Conservation (phyloP, 805 yeast species). For the Henningerozyma blattae region DNA sequence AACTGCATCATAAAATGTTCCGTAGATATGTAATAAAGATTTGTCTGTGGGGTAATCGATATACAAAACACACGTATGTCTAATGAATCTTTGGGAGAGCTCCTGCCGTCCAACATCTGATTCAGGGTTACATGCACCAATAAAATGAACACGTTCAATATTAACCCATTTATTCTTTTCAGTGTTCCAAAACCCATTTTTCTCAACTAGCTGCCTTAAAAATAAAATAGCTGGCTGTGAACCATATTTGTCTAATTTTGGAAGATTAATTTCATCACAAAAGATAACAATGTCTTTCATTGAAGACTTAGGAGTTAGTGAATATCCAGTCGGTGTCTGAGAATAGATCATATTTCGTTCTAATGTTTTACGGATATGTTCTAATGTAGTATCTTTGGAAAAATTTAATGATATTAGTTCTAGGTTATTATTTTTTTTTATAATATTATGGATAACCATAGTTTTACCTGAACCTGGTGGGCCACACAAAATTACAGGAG, state of each 20-base stretch:
- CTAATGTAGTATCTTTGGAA: constrained; percentile 67
- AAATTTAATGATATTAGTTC: constrained; percentile 65
- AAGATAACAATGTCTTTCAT: constrained; percentile 72
- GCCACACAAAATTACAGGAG: constrained; percentile 69
- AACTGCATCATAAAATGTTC: constrained; percentile 41
- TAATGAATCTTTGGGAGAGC: constrained; percentile 47
- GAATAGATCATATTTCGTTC: constrained; percentile 63
- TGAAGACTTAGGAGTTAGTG: constrained; percentile 43
- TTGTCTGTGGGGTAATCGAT: constrained; percentile 64
- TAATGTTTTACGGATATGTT: constrained; percentile 45
- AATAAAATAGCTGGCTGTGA: constrained; percentile 62
- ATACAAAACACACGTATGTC: constrained; percentile 54
- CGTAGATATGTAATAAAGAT: constrained; percentile 60
- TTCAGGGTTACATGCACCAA: constrained; percentile 94
- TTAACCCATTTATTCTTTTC: constrained; percentile 53
- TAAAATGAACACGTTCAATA: constrained; percentile 56
- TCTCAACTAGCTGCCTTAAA: constrained; percentile 62
- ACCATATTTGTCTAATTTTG: constrained; percentile 57
- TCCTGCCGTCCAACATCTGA: constrained; percentile 61
- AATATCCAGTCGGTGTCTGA: constrained; percentile 37
- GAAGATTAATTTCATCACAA: constrained; percentile 86
- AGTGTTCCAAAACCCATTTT: constrained; percentile 65
- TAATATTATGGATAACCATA: constrained; percentile 67
- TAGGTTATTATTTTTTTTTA: constrained; percentile 43
- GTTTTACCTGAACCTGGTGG: constrained; percentile 98